phyloP scores from a whole-genome alignment of 2,329 filamentous ascomycete genomes.

The Helotiales sp. region DNA sequence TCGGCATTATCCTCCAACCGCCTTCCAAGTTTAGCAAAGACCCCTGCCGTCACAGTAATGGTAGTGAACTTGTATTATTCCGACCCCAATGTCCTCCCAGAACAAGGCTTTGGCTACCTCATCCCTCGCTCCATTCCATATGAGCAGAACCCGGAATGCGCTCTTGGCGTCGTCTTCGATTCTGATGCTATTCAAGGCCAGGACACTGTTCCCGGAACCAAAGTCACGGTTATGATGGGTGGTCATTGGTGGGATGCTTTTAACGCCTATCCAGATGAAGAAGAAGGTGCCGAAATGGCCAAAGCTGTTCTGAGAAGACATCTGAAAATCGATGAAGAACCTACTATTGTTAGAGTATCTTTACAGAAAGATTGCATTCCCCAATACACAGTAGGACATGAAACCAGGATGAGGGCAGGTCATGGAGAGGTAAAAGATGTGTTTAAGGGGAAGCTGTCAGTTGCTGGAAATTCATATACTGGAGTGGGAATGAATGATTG shows the following conservation, averaged over 20 bases:
- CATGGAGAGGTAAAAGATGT: slow-evolving; percentile 30
- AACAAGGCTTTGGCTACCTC: slow-evolving; percentile 85
- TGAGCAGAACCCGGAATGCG: slow-evolving; percentile 76
- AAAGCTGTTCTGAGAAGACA: slow-evolving; percentile 70
- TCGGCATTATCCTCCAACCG: slow-evolving; percentile 20
- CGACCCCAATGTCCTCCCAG: slow-evolving; percentile 58
- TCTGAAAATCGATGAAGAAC: slow-evolving; percentile 64
- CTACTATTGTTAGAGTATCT: slow-evolving; percentile 60
- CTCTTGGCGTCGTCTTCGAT: slow-evolving; percentile 91
- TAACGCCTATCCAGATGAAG: slow-evolving; percentile 58
- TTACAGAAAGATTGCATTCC: slow-evolving; percentile 77
- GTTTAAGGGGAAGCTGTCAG: slow-evolving; percentile 36
- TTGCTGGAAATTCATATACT: slow-evolving; percentile 51
- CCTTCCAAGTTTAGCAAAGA: slow-evolving; percentile 51
- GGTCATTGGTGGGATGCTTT: slow-evolving; percentile 85
- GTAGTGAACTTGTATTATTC: slow-evolving; percentile 88
- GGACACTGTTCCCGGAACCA: slow-evolving; percentile 66
- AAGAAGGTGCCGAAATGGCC: slow-evolving; percentile 70
- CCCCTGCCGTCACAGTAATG: slow-evolving; percentile 78
- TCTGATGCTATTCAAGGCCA: slow-evolving; percentile 50
- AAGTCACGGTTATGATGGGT: slow-evolving; percentile 91
- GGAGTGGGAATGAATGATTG: slow-evolving; percentile 52
- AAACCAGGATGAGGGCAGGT: slow-evolving; percentile 28
- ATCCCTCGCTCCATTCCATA: slow-evolving; percentile 73
- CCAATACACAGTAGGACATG: slow-evolving; percentile 82